A percentile compares a stretch with the other conserved stretches of the same genome.
These are phyloP conservation scores for Cryptosporidium andersoni DNA, from an alignment of 169 alveolate species.

Conservation along the genomic window DNA sequence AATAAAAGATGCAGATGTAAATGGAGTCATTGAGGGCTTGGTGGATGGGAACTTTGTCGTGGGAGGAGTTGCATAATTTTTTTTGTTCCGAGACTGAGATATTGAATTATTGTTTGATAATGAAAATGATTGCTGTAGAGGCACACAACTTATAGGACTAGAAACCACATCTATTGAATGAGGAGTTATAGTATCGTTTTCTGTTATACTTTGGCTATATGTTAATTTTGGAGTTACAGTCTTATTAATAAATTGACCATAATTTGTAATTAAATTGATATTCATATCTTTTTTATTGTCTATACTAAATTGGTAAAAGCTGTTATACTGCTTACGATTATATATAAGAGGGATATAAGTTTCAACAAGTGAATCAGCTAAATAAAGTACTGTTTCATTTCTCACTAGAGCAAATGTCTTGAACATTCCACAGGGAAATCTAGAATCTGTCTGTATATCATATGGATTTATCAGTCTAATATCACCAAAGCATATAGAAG, in stretches of 20 bases:
- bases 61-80: conserved; percentile 26
- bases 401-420: conserved; percentile 40
- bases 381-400: conserved; percentile 4
- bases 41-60: conserved; percentile 30
- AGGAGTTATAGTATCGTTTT: conserved; percentile 33
- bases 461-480: conserved; percentile 53
- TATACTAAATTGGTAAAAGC: background rate
- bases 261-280: background rate
- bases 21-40: conserved; percentile 39
- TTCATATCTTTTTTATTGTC: background rate
- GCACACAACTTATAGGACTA: conserved; percentile 15
- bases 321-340: conserved; percentile 4
- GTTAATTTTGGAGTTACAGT: background rate
- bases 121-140: conserved; percentile 27
- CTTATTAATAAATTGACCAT: background rate
- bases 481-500: conserved; percentile 40
- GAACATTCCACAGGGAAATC: conserved; percentile 56
- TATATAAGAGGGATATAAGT: conserved; percentile 31
- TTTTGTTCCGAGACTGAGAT: background rate
- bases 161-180: conserved; percentile 38
- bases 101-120: conserved; percentile 1
- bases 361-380: conserved; percentile 8
- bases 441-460: conserved; percentile 11
- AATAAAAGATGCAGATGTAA: conserved; percentile 6
- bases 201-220: background rate